Evolutionary conservation across 805 yeast genomes (phyloP).

Genomic region (Candida piceae): DNA sequence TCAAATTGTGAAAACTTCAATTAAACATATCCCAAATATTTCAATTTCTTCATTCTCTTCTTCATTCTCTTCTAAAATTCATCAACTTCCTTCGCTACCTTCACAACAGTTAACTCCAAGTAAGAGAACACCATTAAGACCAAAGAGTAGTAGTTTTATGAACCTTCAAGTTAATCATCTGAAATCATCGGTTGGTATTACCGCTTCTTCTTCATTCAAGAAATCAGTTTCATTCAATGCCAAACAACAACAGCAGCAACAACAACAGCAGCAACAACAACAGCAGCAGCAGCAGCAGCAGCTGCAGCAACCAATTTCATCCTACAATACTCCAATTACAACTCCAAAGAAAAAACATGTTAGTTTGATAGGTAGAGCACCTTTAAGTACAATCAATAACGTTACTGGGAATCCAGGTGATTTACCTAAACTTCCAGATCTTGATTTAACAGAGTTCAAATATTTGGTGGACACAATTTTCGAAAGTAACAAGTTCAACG

Average conservation of each 20-base stretch:
- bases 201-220: conserved; percentile 45
- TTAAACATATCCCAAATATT: conserved; percentile 28
- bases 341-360: background rate
- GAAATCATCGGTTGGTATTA: conserved; percentile 32
- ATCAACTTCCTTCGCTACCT: too few species aligned
- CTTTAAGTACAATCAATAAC: conserved; percentile 1
- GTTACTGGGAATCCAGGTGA: conserved; percentile 20
- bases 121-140: conserved; percentile 12
- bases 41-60: too few species aligned
- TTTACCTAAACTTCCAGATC: conserved; percentile 25
- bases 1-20: conserved; percentile 22
- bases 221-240: conserved; percentile 42
- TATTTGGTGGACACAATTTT: conserved; percentile 29
- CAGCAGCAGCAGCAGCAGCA: too few species aligned
- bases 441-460: conserved; percentile 25
- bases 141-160: conserved; percentile 6
- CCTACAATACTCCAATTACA: too few species aligned
- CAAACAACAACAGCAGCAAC: conserved; percentile 7
- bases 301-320: too few species aligned
- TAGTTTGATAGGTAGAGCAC: conserved; percentile 2
- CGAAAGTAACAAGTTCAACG: too few species aligned
- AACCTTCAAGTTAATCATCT: conserved; percentile 14
- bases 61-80: too few species aligned
- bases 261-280: too few species aligned
- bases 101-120: conserved; percentile 23